phyloP scores from a whole-genome alignment of 805 yeast species.

The Teunomyces lycoperdinae region DNA sequence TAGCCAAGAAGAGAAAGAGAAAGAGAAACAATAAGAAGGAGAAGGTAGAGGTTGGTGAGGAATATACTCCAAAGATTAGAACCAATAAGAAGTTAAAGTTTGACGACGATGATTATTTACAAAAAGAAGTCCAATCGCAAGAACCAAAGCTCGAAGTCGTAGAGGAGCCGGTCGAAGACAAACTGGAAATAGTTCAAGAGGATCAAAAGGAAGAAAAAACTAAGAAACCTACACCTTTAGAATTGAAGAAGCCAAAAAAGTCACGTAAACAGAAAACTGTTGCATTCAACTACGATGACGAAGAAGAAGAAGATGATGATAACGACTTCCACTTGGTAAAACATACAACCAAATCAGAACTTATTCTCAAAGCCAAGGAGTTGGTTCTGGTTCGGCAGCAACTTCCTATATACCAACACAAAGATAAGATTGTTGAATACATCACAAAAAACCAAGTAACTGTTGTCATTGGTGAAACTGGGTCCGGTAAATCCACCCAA shows the following conservation, averaged over 20 bases:
- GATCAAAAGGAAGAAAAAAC: not conserved
- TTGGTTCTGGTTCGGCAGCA: conserved; percentile 52
- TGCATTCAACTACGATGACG: conserved; percentile 11
- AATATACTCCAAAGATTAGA: conserved; percentile 11
- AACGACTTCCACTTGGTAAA: conserved; percentile 10
- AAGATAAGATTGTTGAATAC: conserved; percentile 57
- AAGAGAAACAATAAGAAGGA: conserved; percentile 26
- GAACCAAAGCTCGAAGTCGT: not conserved
- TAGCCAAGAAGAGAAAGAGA: conserved; percentile 25
- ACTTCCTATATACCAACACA: conserved; percentile 76
- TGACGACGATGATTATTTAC: conserved; percentile 7
- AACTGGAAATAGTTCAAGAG: not conserved
- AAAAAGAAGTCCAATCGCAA: not conserved
- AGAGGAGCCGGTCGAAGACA: not conserved
- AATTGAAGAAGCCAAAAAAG: not conserved
- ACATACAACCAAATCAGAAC: conserved; percentile 13
- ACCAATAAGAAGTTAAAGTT: conserved; percentile 15
- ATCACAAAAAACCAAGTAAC: conserved; percentile 61
- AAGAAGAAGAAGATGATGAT: conserved; percentile 6
- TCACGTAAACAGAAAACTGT: conserved; percentile 4
- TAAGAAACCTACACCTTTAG: not conserved
- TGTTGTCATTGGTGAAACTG: conserved; percentile 91
- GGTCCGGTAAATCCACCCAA: conserved; percentile 97
- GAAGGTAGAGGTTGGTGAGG: conserved; percentile 5
- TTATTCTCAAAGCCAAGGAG: conserved; percentile 40